phyloP scores from a whole-genome alignment of 2,329 filamentous ascomycete species.

The Camptophora hylomeconis region DNA sequence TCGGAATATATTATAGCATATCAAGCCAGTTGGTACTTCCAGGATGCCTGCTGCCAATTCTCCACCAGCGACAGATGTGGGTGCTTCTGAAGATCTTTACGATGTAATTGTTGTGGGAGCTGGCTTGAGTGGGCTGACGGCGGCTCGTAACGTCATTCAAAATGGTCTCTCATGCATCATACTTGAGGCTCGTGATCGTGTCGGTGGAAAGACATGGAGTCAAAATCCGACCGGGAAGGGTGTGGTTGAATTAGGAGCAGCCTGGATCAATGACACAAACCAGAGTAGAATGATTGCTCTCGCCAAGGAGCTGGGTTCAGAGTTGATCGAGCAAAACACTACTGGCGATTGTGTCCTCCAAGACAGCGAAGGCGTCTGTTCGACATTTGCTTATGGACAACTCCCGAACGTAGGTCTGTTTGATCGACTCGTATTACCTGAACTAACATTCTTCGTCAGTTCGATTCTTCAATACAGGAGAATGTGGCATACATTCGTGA shows the following conservation, averaged over 20 bases:
- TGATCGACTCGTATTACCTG: too few species aligned
- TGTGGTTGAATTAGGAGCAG: constrained; percentile 40
- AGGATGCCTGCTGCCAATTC: too few species aligned
- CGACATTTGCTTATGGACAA: constrained; percentile 1
- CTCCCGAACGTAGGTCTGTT: background rate
- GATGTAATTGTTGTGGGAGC: constrained; percentile 29
- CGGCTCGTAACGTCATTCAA: constrained; percentile 21
- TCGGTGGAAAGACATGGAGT: constrained; percentile 30
- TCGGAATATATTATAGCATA: too few species aligned
- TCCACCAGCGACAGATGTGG: too few species aligned
- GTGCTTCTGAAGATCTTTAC: too few species aligned
- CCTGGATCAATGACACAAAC: constrained; percentile 47
- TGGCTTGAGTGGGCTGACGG: constrained; percentile 26
- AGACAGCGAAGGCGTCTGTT: constrained; percentile 19
- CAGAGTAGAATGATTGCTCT: constrained; percentile 33
- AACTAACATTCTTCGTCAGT: too few species aligned
- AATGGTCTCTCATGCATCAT: constrained; percentile 23
- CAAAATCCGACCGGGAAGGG: constrained; percentile 16
- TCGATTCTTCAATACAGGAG: constrained; percentile 15
- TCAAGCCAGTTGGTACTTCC: too few species aligned
- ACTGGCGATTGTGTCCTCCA: constrained; percentile 32
- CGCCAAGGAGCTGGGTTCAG: constrained; percentile 23
- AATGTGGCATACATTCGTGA: constrained; percentile 24
- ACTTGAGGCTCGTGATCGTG: constrained; percentile 30
- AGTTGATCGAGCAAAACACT: constrained; percentile 37